A percentile compares a stretch with the other conserved stretches of the same genome.
Evolutionary conservation across 352 stramenopile species (phyloP).

Genomic region (Pythium periplocum): DNA sequence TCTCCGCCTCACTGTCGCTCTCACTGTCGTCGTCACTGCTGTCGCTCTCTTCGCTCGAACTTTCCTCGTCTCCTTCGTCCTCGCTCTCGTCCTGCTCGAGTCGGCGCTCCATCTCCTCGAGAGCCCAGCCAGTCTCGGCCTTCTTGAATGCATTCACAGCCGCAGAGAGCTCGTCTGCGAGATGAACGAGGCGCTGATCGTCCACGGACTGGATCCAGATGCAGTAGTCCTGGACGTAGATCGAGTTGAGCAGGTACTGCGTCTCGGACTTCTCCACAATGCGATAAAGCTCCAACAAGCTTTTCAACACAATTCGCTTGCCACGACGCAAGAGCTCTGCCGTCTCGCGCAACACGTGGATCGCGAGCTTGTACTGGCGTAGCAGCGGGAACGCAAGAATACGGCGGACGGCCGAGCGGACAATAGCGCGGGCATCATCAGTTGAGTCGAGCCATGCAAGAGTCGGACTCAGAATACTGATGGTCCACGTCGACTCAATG

Average conservation of each 20-base stretch:
- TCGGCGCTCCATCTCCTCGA: slow-evolving; percentile 69
- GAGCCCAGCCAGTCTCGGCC: slow-evolving; percentile 61
- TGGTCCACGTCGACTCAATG: slow-evolving; percentile 96
- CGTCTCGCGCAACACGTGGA: slow-evolving; percentile 81
- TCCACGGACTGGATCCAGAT: slow-evolving; percentile 75
- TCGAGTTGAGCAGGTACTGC: slow-evolving; percentile 95
- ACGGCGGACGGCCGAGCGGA: slow-evolving; percentile 79
- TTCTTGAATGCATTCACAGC: slow-evolving; percentile 49
- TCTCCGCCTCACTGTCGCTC: slow-evolving; percentile 8
- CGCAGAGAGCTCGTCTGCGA: slow-evolving; percentile 29
- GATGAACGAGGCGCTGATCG: slow-evolving; percentile 36
- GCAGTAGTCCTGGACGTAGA: slow-evolving; percentile 95
- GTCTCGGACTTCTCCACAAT: slow-evolving; percentile 94
- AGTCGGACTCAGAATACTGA: slow-evolving; percentile 92
- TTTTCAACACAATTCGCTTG: slow-evolving; percentile 86
- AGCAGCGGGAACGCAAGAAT: slow-evolving; percentile 96
- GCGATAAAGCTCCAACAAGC: slow-evolving; percentile 86
- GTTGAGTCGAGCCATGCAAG: slow-evolving; percentile 93
- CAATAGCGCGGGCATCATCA: slow-evolving; percentile 47
- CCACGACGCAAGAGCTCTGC: slow-evolving; percentile 79
- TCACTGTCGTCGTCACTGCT: slow-evolving; percentile 26
- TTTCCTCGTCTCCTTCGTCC: slow-evolving; percentile 10
- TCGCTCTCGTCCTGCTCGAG: slow-evolving; percentile 30
- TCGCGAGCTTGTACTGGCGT: slow-evolving; percentile 86
- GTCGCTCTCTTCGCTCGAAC: slow-evolving; percentile 11